Conservation (phyloP, 441 rosid species). For the Gossypium lobatum region DNA sequence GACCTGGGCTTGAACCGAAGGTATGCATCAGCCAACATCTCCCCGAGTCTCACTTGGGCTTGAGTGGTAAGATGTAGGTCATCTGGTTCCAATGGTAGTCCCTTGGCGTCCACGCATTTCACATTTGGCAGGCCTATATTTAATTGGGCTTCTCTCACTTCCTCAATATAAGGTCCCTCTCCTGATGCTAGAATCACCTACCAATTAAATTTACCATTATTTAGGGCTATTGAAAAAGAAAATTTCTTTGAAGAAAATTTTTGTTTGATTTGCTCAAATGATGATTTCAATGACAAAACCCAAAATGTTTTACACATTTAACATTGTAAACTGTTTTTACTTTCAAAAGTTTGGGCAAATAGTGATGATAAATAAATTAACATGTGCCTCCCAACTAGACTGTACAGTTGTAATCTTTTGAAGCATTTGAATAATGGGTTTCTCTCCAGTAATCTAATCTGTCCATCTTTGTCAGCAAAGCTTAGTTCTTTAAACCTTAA, state of each 20-base stretch:
- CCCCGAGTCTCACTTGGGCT: constrained; percentile 62
- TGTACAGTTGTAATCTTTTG: neutral
- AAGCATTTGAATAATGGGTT: neutral
- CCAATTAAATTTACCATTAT: neutral
- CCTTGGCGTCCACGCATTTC: constrained; percentile 55
- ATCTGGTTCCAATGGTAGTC: constrained; percentile 59
- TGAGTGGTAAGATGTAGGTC: constrained; percentile 59
- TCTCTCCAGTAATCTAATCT: neutral
- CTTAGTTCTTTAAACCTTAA: too few species aligned
- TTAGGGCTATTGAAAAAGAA: neutral
- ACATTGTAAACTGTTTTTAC: too few species aligned
- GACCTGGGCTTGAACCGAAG: constrained; percentile 21
- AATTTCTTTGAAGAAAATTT: too few species aligned
- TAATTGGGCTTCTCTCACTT: constrained; percentile 53
- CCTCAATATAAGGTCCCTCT: constrained; percentile 42
- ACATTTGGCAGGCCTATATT: constrained; percentile 35
- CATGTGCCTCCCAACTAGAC: neutral
- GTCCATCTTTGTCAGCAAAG: too few species aligned
- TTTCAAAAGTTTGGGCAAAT: too few species aligned
- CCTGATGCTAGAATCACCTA: constrained; percentile 73
- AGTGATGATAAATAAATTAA: too few species aligned
- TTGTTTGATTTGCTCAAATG: too few species aligned
- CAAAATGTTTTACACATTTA: too few species aligned
- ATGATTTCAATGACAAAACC: too few species aligned
- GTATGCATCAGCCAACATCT: constrained; percentile 45